phyloP scores from a whole-genome alignment of 75 land plant species.

The Selaginella moellendorffii region DNA sequence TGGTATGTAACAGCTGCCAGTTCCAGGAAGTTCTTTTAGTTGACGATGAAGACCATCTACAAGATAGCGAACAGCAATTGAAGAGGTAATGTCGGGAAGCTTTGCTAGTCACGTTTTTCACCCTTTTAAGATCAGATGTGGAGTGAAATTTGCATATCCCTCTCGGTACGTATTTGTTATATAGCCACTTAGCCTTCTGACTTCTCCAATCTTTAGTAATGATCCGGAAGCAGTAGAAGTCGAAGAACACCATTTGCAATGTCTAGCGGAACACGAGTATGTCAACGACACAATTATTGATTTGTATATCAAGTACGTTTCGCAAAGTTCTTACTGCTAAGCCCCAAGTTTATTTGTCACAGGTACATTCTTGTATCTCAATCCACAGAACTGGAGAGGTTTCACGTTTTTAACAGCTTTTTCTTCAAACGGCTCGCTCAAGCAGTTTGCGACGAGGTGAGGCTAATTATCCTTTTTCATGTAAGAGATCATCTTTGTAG shows the following conservation, averaged over 20 bases:
- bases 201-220: background rate
- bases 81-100: no score
- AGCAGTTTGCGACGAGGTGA: background rate
- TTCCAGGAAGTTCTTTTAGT: no score
- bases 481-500: no score
- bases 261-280: background rate
- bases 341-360: background rate
- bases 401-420: conserved; percentile 5
- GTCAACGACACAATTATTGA: conserved; percentile 5
- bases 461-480: background rate
- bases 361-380: background rate
- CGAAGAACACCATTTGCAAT: background rate
- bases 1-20: no score
- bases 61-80: no score
- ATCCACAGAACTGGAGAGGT: background rate
- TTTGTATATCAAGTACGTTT: conserved; percentile 7
- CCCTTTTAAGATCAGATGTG: no score
- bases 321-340: background rate
- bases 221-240: conserved; percentile 10
- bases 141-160: background rate
- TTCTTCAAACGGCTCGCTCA: conserved; percentile 6
- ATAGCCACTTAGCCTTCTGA: no score
- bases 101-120: no score
- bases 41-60: no score
- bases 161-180: no score